phyloP scores from a whole-genome alignment of 305 asterid genomes.

The Fraxinus nigra region DNA sequence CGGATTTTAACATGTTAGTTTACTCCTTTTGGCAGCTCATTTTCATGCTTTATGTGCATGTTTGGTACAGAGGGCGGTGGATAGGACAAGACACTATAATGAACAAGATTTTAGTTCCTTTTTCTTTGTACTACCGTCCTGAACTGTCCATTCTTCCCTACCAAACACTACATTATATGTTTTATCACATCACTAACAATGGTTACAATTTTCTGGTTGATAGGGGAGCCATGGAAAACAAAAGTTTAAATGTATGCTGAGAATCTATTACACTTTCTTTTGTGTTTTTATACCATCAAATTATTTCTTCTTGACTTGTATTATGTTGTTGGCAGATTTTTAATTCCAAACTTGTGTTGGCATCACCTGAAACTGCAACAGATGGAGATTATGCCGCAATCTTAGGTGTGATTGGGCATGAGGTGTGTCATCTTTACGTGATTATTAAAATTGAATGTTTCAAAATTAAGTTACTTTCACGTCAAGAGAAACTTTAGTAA shows the following conservation, averaged over 20 bases:
- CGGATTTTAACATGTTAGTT: slow-evolving; percentile 84
- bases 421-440: slow-evolving; percentile 39
- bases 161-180: slow-evolving; percentile 25
- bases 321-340: slow-evolving; percentile 54
- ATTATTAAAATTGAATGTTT: not conserved
- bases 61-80: slow-evolving; percentile 34
- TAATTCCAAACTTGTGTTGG: slow-evolving; percentile 82
- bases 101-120: slow-evolving; percentile 29
- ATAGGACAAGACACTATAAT: not conserved
- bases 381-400: slow-evolving; percentile 92
- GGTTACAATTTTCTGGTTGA: slow-evolving; percentile 9
- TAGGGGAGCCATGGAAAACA: slow-evolving; percentile 99
- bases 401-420: slow-evolving; percentile 86
- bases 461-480: not conserved
- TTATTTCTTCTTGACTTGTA: slow-evolving; percentile 2
- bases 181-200: slow-evolving; percentile 7
- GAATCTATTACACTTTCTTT: not conserved
- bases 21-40: not conserved
- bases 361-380: slow-evolving; percentile 85
- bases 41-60: slow-evolving; percentile 17
- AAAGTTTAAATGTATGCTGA: slow-evolving; percentile 76
- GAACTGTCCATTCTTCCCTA: not conserved
- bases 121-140: slow-evolving; percentile 57
- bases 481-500: not conserved
- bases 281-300: not conserved